Conservation (phyloP, 805 yeast species). For the Nakazawaea pomicola region DNA sequence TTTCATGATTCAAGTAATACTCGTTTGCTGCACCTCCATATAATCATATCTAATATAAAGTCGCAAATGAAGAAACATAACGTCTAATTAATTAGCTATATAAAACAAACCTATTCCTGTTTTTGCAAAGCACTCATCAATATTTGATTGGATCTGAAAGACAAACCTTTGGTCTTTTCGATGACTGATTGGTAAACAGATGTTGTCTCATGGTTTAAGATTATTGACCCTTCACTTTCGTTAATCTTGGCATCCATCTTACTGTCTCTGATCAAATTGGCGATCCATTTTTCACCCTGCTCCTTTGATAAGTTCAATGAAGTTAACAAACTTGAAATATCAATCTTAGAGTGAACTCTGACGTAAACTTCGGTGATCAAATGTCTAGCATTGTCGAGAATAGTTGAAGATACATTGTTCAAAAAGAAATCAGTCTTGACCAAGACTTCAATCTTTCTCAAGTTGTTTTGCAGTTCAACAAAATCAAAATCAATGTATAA, state of each 20-base stretch:
- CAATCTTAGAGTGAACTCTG: conserved; percentile 47
- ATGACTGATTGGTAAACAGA: conserved; percentile 63
- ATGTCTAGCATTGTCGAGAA: conserved; percentile 42
- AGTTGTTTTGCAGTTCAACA: conserved; percentile 42
- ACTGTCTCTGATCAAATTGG: conserved; percentile 42
- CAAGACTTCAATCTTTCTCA: conserved; percentile 41
- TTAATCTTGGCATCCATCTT: conserved; percentile 51
- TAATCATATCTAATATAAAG: too few species aligned
- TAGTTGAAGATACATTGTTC: conserved; percentile 32
- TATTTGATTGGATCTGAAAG: conserved; percentile 54
- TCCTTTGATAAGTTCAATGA: conserved; percentile 37
- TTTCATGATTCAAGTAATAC: too few species aligned
- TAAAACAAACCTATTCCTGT: conserved; percentile 16
- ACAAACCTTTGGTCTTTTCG: conserved; percentile 62
- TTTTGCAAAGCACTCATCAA: conserved; percentile 39
- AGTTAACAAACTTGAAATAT: conserved; percentile 38
- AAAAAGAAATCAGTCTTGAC: conserved; percentile 56
- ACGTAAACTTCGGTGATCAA: conserved; percentile 49
- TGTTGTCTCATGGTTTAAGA: conserved; percentile 49
- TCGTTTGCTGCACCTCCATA: too few species aligned
- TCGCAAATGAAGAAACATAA: too few species aligned
- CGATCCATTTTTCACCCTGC: conserved; percentile 48
- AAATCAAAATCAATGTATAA: conserved; percentile 57
- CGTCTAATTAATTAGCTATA: conserved; percentile 2
- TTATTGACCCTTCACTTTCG: conserved; percentile 41